Conservation (phyloP, 2,329 filamentous ascomycete genomes). For the Teratosphaeria zuluensis region DNA sequence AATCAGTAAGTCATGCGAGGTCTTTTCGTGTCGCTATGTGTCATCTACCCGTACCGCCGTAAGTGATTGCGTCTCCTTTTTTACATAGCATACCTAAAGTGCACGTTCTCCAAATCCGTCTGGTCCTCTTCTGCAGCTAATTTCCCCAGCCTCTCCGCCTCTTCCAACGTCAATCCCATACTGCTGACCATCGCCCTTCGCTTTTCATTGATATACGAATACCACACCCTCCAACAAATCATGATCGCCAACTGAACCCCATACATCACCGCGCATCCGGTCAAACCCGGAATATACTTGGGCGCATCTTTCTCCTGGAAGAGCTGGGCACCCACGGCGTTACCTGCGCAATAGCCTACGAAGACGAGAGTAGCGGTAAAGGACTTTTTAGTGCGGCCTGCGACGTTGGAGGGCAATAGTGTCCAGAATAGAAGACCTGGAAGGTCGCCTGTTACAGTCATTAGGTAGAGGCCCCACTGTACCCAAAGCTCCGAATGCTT, state of each 20-base stretch:
- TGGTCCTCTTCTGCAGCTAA: not conserved
- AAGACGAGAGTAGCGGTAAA: conserved; percentile 35
- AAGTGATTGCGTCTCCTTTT: too few species aligned
- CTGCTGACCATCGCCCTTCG: not conserved
- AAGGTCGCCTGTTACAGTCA: not conserved
- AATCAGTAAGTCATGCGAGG: too few species aligned
- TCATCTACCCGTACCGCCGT: too few species aligned
- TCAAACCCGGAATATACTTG: conserved; percentile 33
- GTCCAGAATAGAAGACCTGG: not conserved
- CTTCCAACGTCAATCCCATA: not conserved
- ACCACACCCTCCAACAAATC: not conserved
- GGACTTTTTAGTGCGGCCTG: conserved; percentile 36
- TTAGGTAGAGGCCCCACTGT: not conserved
- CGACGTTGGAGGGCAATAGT: conserved; percentile 30
- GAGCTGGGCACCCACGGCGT: conserved; percentile 36
- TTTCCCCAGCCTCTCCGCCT: not conserved
- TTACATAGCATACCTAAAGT: not conserved
- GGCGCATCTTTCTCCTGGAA: conserved; percentile 35
- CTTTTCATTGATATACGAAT: not conserved
- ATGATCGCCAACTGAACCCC: not conserved
- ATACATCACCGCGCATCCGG: conserved; percentile 23
- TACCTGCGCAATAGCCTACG: conserved; percentile 36
- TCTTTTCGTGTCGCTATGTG: too few species aligned
- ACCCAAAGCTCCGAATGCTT: not conserved
- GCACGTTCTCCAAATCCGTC: not conserved